Base-by-base conservation (phyloP, 768 basidiomycete genomes). In the Boletales sp. region DNA sequence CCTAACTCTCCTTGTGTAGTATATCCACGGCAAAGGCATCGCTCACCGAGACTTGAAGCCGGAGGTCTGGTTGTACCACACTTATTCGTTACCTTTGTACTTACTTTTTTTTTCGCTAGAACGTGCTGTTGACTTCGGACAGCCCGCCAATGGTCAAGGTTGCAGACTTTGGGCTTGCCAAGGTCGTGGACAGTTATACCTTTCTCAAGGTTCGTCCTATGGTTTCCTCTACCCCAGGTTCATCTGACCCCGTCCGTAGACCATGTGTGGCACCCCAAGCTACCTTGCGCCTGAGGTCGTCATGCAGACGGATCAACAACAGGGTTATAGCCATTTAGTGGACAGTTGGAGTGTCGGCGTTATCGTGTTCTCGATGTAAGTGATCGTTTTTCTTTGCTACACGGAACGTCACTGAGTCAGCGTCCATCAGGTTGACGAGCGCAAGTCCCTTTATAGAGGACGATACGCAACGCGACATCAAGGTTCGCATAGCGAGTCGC, bases 281-380 rank as follows among this genome's bases (percentile, higher is more conserved):
- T 97, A 97, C 65, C 83, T 96, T 6, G 94, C 93, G 1, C 92
- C 92, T 1, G 94, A 97, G 58, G 91, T 99, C 31, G 87, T 97
- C 43, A 72, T 71, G 54, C 84, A 86, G 54, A 44, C 61, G 5
- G 72, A 77, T 38, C 69, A 75, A 28, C 60, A 28, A 72, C 80
- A 17, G 49, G 94, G 94, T 3, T 98, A 99, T 61, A 85, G 87
- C 60, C 81, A 85, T 50, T 72, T 87, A 17, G 96, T 98, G 44
- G 96, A 99, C 63, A 92, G 90, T 55, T 99, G 94, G 94, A 94
- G 91, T 41, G 81, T 94, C 11, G 95, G 96, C 7, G 92, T 96
- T 18, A 96, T 98, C 46, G 81, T 97, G 2, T 98, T 87, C 60
- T 86, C 86, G 19, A 94, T 92, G 94, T 93, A 60, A 53, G 82